Evolutionary conservation across 1,139 yeast species (phyloP).

Genomic region (Geotrichum candidum): DNA sequence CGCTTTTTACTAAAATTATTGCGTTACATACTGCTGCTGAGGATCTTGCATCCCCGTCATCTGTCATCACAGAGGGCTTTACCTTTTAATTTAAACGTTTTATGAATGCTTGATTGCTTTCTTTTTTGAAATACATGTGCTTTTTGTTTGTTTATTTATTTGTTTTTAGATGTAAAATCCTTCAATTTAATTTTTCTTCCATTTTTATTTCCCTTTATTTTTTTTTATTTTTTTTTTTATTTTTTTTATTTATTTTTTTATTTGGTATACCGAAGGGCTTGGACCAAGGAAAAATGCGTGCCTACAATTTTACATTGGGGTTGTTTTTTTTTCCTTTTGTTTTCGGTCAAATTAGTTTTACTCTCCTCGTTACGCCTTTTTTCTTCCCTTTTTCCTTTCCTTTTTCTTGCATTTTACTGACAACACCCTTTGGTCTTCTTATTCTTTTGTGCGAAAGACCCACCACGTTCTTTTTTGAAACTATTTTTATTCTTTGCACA

Average conservation of each 20-base stretch:
- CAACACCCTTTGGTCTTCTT: neutral
- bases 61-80: constrained; percentile 3
- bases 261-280: too few relatives aligned
- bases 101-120: neutral
- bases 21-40: neutral
- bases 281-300: too few relatives aligned
- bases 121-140: neutral
- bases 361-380: neutral
- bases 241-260: too few relatives aligned
- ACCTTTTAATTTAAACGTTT: neutral
- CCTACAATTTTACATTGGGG: too few relatives aligned
- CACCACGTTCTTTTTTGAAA: neutral
- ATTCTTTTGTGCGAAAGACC: neutral
- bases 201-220: too few relatives aligned
- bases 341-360: neutral
- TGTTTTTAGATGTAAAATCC: neutral
- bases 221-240: too few relatives aligned
- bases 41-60: neutral
- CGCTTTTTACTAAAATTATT: neutral
- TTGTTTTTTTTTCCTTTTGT: neutral
- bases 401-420: neutral
- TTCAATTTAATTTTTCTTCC: neutral
- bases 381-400: neutral
- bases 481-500: neutral
- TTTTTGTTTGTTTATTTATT: neutral